Conservation (phyloP, 2,329 filamentous ascomycete species). For the Microthyrium microscopicum region DNA sequence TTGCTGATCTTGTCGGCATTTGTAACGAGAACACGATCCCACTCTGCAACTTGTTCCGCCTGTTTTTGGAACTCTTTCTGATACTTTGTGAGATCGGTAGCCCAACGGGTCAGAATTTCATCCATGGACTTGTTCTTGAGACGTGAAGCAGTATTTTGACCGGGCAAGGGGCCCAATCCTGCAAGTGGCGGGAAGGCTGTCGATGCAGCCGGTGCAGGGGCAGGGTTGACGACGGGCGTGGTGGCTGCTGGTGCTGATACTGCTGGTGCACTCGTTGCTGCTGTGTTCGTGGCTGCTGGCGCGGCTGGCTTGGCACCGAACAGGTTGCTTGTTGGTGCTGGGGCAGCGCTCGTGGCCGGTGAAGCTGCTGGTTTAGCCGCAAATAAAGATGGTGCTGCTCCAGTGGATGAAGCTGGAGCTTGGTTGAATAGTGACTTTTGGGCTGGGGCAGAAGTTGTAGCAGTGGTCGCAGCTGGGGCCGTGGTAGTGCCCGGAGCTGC, state of each 20-base stretch:
- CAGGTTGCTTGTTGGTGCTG: conserved; percentile 3
- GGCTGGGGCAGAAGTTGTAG: not conserved
- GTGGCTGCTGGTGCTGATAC: conserved; percentile 7
- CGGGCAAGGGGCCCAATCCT: not conserved
- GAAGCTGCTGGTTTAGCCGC: conserved; percentile 11
- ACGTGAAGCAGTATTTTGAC: conserved; percentile 51
- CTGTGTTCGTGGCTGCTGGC: conserved; percentile 8
- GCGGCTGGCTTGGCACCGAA: not conserved
- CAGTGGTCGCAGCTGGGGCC: not conserved
- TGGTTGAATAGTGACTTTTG: not conserved
- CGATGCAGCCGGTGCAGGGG: conserved; percentile 5
- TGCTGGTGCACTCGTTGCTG: conserved; percentile 6
- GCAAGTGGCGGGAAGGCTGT: conserved; percentile 4
- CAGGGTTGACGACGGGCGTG: conserved; percentile 1
- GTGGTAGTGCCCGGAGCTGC: conserved; percentile 1
- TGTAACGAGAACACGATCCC: conserved; percentile 84
- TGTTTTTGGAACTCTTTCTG: conserved; percentile 93
- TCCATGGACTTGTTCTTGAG: conserved; percentile 99
- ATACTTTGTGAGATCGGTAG: conserved; percentile 84
- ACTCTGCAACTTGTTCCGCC: conserved; percentile 68
- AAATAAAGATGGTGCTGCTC: conserved; percentile 4
- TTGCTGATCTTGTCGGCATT: conserved; percentile 93
- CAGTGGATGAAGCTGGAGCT: not conserved
- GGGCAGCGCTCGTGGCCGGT: conserved; percentile 7
- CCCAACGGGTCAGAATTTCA: conserved; percentile 95